Percentiles rank a stretch among this genome's conserved stretches.
These are phyloP conservation scores for Phytopythium litorale DNA, from an alignment of 352 stramenopile species.

Conservation along the genomic window DNA sequence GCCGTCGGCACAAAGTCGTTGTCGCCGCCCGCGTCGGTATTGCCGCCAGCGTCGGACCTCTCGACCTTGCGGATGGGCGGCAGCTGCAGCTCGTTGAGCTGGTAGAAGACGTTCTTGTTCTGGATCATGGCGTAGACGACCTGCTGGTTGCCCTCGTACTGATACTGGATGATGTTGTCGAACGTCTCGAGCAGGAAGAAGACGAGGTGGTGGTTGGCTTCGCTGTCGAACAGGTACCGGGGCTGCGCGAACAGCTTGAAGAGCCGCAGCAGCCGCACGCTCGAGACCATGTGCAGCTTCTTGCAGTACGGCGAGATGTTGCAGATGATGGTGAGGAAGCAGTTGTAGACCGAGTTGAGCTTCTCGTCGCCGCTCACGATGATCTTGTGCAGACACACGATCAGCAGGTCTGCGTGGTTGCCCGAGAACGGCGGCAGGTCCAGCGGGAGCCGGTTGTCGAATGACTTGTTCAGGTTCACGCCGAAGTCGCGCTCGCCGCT, in stretches of 20 bases:
- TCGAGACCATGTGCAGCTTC: conserved; percentile 92
- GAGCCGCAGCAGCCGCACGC: conserved; percentile 95
- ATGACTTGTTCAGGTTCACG: conserved; percentile 96
- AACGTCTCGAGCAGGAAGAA: conserved; percentile 98
- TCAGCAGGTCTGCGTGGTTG: conserved; percentile 96
- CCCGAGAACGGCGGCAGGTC: conserved; percentile 94
- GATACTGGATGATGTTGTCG: conserved; percentile 99
- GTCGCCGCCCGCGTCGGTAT: conserved; percentile 18
- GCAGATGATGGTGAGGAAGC: conserved; percentile 98
- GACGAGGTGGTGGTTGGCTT: conserved; percentile 95
- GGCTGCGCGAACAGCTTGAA: conserved; percentile 97
- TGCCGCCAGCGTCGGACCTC: conserved; percentile 7
- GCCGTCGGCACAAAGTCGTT: conserved; percentile 86
- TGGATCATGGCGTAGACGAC: conserved; percentile 98
- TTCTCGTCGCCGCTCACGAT: conserved; percentile 97
- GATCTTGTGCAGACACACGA: conserved; percentile 97
- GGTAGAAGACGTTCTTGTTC: conserved; percentile 94
- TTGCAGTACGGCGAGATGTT: conserved; percentile 99
- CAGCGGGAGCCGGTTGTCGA: conserved; percentile 91
- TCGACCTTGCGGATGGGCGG: conserved; percentile 72
- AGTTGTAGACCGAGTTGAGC: conserved; percentile 97
- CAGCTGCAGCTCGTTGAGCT: conserved; percentile 87
- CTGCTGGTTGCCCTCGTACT: conserved; percentile 96
- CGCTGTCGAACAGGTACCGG: conserved; percentile 92
- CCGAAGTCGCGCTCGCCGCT: conserved; percentile 96